Conservation (phyloP, 73 alveolate genomes). For the Effrenium voratum region DNA sequence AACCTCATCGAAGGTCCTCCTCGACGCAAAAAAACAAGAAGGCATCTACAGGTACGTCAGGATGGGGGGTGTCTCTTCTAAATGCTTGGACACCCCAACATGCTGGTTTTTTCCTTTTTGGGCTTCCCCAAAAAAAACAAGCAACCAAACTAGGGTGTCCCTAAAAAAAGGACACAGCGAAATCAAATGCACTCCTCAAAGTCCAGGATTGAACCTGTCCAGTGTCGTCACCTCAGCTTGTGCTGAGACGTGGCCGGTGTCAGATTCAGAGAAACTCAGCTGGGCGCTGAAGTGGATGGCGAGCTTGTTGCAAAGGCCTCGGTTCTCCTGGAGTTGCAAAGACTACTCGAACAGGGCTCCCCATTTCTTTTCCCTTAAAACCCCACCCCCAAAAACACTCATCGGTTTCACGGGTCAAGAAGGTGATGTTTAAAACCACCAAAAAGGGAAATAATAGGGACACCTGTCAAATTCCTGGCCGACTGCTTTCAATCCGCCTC, state of each 20-base stretch:
- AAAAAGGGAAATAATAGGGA: no score
- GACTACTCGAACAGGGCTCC: no score
- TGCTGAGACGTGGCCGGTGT: background rate
- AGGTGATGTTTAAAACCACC: no score
- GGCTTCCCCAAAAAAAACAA: no score
- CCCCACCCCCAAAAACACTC: no score
- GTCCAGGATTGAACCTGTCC: background rate
- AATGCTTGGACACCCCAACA: background rate
- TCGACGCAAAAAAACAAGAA: background rate
- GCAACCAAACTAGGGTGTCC: no score
- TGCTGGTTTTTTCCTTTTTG: no score
- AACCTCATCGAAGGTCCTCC: slow-evolving; percentile 10
- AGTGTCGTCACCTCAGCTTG: slow-evolving; percentile 2
- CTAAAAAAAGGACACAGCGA: background rate
- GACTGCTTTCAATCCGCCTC: no score
- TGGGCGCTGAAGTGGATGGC: slow-evolving; percentile 14
- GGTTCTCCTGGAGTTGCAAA: background rate
- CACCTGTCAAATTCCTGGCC: no score
- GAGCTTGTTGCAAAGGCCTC: slow-evolving; percentile 25
- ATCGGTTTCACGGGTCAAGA: no score
- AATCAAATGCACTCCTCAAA: background rate
- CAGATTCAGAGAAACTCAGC: background rate
- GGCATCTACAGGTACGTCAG: background rate
- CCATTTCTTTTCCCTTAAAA: no score
- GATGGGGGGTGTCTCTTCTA: background rate